These are phyloP conservation scores for Tetrapisispora arboricola DNA, from an alignment of 805 yeast genomes.

Conservation along the genomic window DNA sequence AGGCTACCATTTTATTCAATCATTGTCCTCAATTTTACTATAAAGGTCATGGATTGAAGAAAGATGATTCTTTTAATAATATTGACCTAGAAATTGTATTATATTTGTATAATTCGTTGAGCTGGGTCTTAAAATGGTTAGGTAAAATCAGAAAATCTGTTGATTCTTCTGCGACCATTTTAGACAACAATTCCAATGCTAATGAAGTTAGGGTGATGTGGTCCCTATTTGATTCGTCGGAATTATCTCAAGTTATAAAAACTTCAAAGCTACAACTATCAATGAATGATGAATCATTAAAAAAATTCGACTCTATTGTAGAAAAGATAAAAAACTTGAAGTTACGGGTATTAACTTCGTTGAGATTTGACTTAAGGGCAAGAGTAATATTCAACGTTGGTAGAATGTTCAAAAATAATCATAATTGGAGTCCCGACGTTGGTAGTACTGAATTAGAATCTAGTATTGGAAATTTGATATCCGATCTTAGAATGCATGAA, in stretches of 20 bases:
- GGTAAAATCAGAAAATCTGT: constrained; percentile 41
- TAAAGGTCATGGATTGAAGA: constrained; percentile 24
- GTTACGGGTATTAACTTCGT: constrained; percentile 12
- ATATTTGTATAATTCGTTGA: constrained; percentile 42
- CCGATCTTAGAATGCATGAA: constrained; percentile 22
- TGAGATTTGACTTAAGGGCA: constrained; percentile 25
- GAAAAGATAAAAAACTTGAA: constrained; percentile 14
- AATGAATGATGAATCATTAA: constrained; percentile 11
- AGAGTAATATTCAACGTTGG: constrained; percentile 23
- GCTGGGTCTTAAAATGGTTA: constrained; percentile 53
- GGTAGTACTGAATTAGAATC: constrained; percentile 25
- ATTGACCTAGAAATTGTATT: constrained; percentile 43
- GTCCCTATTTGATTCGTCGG: constrained; percentile 33
- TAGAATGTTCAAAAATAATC: constrained; percentile 16
- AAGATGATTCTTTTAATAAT: constrained; percentile 45
- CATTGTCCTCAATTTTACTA: constrained; percentile 25
- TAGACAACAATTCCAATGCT: constrained; percentile 9
- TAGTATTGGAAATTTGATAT: constrained; percentile 19
- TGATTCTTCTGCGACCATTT: constrained; percentile 3
- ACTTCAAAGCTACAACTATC: constrained; percentile 14
- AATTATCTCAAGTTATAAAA: constrained; percentile 10
- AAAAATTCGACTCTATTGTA: constrained; percentile 13
- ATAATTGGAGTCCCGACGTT: constrained; percentile 24
- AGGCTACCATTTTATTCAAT: constrained; percentile 22
- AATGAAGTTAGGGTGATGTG: constrained; percentile 30